Evolutionary conservation across 805 yeast species (phyloP).

Genomic region (Candida saitoana): DNA sequence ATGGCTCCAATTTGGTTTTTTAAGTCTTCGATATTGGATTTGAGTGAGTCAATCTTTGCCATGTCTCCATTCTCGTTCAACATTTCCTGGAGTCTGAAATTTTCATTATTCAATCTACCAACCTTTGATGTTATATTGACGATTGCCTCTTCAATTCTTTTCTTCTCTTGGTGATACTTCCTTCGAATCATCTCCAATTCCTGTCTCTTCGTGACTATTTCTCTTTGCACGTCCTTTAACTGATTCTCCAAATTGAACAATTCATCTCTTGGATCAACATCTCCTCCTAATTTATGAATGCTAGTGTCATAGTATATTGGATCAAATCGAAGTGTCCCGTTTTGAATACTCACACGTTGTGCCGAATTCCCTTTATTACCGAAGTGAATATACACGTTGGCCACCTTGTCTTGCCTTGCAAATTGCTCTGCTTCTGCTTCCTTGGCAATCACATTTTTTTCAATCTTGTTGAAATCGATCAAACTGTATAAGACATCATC

Average conservation of each 20-base stretch:
- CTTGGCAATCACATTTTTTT: constrained; percentile 51
- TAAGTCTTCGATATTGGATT: constrained; percentile 27
- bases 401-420: constrained; percentile 36
- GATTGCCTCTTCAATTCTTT: constrained; percentile 6
- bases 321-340: constrained; percentile 45
- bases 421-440: constrained; percentile 47
- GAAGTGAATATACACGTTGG: constrained; percentile 38
- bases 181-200: not conserved
- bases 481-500: constrained; percentile 55
- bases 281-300: constrained; percentile 27
- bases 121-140: constrained; percentile 1
- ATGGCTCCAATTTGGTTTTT: constrained; percentile 23
- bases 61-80: constrained; percentile 44
- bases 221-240: constrained; percentile 2
- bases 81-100: constrained; percentile 32
- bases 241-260: constrained; percentile 8
- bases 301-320: constrained; percentile 45
- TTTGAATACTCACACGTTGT: constrained; percentile 33
- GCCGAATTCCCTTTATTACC: constrained; percentile 41
- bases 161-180: constrained; percentile 5
- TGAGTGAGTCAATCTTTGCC: constrained; percentile 35
- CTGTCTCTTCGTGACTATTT: constrained; percentile 3
- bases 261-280: constrained; percentile 10
- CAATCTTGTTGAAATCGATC: constrained; percentile 61
- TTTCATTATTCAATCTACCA: constrained; percentile 16